phyloP scores from a whole-genome alignment of 1,284 basidiomycete species.

The Tetrapyrgos nigripes region DNA sequence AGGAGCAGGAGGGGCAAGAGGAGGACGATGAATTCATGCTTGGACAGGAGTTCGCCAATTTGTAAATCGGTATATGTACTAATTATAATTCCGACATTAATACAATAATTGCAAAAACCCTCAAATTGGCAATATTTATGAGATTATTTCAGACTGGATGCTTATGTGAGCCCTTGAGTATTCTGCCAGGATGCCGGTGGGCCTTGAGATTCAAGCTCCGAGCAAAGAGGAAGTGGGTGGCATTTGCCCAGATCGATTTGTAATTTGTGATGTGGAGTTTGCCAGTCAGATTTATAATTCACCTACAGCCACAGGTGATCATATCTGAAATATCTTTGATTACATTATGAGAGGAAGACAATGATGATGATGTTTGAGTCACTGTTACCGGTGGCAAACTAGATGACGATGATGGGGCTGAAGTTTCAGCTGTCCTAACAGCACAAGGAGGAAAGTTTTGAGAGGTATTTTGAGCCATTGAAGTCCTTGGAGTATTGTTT shows the following conservation, averaged over 20 bases:
- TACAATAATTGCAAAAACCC: not conserved
- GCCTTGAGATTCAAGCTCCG: not conserved
- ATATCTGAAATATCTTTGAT: too few species aligned
- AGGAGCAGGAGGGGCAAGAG: not conserved
- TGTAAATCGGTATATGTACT: not conserved
- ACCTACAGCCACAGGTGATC: not conserved
- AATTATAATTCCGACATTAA: too few species aligned
- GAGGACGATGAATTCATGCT: not conserved
- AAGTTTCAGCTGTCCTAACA: too few species aligned
- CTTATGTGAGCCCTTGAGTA: too few species aligned
- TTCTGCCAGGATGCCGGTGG: not conserved
- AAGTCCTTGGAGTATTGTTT: too few species aligned
- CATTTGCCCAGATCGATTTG: not conserved
- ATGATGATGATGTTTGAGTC: too few species aligned
- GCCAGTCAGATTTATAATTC: not conserved
- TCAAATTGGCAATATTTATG: not conserved
- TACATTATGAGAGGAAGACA: too few species aligned
- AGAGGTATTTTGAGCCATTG: too few species aligned
- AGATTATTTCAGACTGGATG: not conserved
- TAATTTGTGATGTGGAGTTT: not conserved
- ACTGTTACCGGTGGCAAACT: too few species aligned
- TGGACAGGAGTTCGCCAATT: not conserved
- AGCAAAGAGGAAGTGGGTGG: not conserved
- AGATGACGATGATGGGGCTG: too few species aligned
- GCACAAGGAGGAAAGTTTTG: too few species aligned